A percentile compares a stretch with the other conserved stretches of the same genome.
phyloP scores from a whole-genome alignment of 345 rosid genomes.

The Mercurialis annua region DNA sequence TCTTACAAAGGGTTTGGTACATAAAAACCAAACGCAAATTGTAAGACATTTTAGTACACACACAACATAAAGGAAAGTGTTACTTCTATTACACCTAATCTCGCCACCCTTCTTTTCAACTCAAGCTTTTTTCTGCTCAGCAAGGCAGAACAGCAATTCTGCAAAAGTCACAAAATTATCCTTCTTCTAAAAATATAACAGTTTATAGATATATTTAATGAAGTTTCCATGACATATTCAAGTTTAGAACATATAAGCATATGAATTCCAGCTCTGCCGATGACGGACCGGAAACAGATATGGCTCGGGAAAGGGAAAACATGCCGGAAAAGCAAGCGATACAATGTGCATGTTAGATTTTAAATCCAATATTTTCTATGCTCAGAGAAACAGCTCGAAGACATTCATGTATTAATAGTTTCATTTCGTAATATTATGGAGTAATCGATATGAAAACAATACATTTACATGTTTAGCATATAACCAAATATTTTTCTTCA shows the following conservation, averaged over 20 bases:
- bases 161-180: background rate
- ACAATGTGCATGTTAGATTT: too few species aligned
- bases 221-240: background rate
- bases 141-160: constrained; percentile 12
- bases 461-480: background rate
- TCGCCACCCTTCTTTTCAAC: background rate
- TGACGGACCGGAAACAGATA: background rate
- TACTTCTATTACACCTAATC: background rate
- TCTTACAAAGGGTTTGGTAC: background rate
- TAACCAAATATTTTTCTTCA: background rate
- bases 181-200: constrained; percentile 7
- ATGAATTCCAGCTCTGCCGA: background rate
- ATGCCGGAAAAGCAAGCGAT: background rate
- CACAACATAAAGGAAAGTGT: background rate
- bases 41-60: background rate
- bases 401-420: background rate
- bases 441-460: background rate
- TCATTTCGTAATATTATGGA: background rate
- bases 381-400: background rate
- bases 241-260: background rate
- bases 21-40: background rate
- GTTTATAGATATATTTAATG: background rate
- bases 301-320: background rate
- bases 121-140: constrained; percentile 3
- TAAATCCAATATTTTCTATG: background rate